Evolutionary conservation across 2,329 filamentous ascomycete species (phyloP).

Genomic region (Corinectria fuckeliana): DNA sequence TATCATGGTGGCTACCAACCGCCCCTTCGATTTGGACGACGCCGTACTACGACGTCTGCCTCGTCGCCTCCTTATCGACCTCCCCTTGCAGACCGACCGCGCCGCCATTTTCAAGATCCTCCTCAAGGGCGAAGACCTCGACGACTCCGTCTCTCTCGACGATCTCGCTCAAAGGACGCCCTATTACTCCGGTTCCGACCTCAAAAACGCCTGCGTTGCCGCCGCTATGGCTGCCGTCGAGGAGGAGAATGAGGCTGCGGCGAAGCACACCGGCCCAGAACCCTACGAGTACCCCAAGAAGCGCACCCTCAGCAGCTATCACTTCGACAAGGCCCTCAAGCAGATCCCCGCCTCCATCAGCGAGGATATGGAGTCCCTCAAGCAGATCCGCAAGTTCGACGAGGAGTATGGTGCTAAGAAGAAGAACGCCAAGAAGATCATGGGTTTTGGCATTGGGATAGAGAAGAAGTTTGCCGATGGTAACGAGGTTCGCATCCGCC

Average conservation of each 20-base stretch:
- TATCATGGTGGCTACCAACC: slow-evolving; percentile 97
- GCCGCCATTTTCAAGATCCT: slow-evolving; percentile 74
- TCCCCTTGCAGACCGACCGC: slow-evolving; percentile 71
- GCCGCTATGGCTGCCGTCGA: slow-evolving; percentile 80
- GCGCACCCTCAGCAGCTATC: slow-evolving; percentile 61
- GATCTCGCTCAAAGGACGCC: slow-evolving; percentile 71
- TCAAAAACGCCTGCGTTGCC: slow-evolving; percentile 83
- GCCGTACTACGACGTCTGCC: slow-evolving; percentile 80
- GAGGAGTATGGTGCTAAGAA: slow-evolving; percentile 89
- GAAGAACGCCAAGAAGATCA: slow-evolving; percentile 63
- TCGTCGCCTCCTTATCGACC: slow-evolving; percentile 74
- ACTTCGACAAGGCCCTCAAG: slow-evolving; percentile 85
- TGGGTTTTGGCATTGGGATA: slow-evolving; percentile 64
- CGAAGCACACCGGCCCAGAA: slow-evolving; percentile 47
- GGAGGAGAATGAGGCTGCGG: slow-evolving; percentile 66
- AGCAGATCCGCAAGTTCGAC: slow-evolving; percentile 92
- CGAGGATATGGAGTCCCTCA: slow-evolving; percentile 89
- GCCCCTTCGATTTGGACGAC: slow-evolving; percentile 93
- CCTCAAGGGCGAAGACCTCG: slow-evolving; percentile 71
- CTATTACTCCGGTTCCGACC: slow-evolving; percentile 81
- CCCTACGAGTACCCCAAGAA: slow-evolving; percentile 68
- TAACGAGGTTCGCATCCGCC: slow-evolving; percentile 54
- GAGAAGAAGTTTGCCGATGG: slow-evolving; percentile 46
- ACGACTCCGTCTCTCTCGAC: slow-evolving; percentile 64
- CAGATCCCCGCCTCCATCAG: slow-evolving; percentile 93